A percentile compares a stretch with the other conserved stretches of the same genome.
Evolutionary conservation across 2,329 filamentous ascomycete genomes (phyloP).

Genomic region (Calcarisporium arbuscula): DNA sequence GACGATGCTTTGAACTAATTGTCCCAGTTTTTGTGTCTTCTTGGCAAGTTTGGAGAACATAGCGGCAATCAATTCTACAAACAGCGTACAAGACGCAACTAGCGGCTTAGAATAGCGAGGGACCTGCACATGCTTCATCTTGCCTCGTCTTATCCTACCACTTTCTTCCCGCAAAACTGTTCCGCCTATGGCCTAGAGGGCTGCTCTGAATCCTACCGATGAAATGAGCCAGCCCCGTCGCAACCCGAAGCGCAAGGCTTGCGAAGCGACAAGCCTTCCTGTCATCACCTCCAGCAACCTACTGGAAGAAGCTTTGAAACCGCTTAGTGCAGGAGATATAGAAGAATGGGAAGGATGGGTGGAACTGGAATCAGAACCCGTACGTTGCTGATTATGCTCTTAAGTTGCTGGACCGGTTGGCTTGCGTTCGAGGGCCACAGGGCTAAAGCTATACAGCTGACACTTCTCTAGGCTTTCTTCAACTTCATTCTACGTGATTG

Average conservation of each 20-base stretch:
- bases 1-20: too few relatives aligned
- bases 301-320: constrained; percentile 39
- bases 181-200: too few relatives aligned
- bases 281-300: constrained; percentile 31
- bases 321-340: constrained; percentile 45
- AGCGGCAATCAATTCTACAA: too few relatives aligned
- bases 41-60: too few relatives aligned
- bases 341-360: constrained; percentile 66
- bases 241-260: constrained; percentile 40
- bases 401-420: not conserved
- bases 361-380: constrained; percentile 86
- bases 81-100: too few relatives aligned
- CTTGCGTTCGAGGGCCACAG: not conserved
- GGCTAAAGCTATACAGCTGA: not conserved
- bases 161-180: not conserved
- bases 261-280: constrained; percentile 21
- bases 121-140: too few relatives aligned
- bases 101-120: too few relatives aligned
- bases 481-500: constrained; percentile 76
- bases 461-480: constrained; percentile 63
- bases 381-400: constrained; percentile 31
- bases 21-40: too few relatives aligned
- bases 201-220: too few relatives aligned
- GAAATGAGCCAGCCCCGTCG: constrained; percentile 20
- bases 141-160: too few relatives aligned